Evolutionary conservation across 331 rosid genomes (phyloP).

Genomic region (Rosa hybrid): DNA sequence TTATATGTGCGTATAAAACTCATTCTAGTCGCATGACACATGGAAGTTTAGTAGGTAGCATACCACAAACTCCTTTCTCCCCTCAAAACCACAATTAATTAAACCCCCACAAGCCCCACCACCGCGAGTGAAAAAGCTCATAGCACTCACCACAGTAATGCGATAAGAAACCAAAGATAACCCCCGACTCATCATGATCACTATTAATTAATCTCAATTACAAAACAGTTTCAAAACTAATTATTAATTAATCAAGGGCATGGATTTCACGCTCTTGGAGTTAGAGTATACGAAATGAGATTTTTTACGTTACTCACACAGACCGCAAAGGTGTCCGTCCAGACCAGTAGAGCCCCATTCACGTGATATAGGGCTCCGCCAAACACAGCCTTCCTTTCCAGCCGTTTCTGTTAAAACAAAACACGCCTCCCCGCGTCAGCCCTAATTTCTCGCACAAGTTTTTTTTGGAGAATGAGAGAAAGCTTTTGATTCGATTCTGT

Average conservation of each 20-base stretch:
- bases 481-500: conserved; percentile 1
- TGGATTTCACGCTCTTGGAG: neutral
- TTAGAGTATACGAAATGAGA: neutral
- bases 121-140: conserved; percentile 19
- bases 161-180: neutral
- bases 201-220: neutral
- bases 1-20: conserved; percentile 23
- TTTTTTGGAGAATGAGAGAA: conserved; percentile 17
- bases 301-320: conserved; percentile 24
- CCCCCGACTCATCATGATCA: neutral
- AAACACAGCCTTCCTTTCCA: neutral
- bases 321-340: conserved; percentile 12
- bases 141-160: neutral
- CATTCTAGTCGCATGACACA: conserved; percentile 39
- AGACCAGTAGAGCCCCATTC: conserved; percentile 23
- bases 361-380: conserved; percentile 23
- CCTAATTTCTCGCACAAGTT: neutral
- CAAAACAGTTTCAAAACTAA: neutral
- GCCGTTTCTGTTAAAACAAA: conserved; percentile 16
- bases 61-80: conserved; percentile 39
- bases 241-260: neutral
- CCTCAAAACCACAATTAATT: neutral
- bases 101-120: conserved; percentile 11
- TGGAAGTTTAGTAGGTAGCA: conserved; percentile 39
- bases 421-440: conserved; percentile 29